Base-by-base conservation (phyloP, 2,329 filamentous ascomycete genomes). In the Penicillium sclerotiorum region DNA sequence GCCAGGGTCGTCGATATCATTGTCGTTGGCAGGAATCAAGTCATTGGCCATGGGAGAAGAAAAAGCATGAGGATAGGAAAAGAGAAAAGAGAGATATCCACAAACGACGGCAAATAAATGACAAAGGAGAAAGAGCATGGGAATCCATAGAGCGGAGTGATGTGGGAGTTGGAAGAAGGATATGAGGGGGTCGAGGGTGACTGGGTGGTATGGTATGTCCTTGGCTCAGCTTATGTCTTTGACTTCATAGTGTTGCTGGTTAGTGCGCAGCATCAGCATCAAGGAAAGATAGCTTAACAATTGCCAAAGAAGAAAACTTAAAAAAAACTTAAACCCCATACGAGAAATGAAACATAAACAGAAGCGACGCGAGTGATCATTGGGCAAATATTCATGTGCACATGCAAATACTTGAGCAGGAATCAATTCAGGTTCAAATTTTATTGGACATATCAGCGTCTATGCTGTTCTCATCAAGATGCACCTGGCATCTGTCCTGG, bases 401-500 rank as follows among this genome's bases (percentile, higher is more conserved):
- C 42, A 52, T 51, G 48, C 48, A 49, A 42, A n/a, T n/a, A 40
- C 35, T 38, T 41, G 44, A 33, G 28, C n/a, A 20, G 38, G 40
- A 21, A 37, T 40, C 37, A 30, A 27, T 17, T n/a, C 36, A 15
- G 20, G 20, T 42, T 47, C n/a, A 45, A 15, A 35, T 13, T 25
- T 39, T n/a, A 35, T 22, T 46, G 25, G 38, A 9, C 43, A 41
- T 45, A 32, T 52, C 28, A 25, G n/a, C 42, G 40, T 49, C 35
- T 27, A 27, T 32, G n/a, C 35, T 23, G 9, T 15, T 22, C 13
- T 12, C 33, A 28, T 46, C 15, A 52, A 18, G 50, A 39, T 12
- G 45, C 28, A 4, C 60, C 58, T 8, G 59, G 58, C 49, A 53
- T 58, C 11, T 56, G 52, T 23, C 58, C 49, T 4, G 60, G 47